Evolutionary conservation across 1,139 yeast genomes (phyloP).

Genomic region (Lodderomyces jiufengensis): DNA sequence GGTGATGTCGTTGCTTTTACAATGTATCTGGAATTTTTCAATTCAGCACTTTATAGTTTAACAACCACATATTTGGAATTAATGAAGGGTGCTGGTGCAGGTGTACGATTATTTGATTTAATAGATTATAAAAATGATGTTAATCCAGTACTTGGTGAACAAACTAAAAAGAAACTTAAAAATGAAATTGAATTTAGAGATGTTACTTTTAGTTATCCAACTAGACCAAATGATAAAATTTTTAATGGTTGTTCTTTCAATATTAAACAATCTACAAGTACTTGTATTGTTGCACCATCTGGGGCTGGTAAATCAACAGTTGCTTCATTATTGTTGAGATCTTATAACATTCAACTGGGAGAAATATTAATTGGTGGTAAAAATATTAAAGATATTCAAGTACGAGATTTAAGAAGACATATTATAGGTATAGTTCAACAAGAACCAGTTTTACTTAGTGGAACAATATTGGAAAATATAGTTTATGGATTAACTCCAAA

Average conservation of each 20-base stretch:
- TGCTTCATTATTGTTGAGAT: conserved; percentile 67
- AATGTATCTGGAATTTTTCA: conserved; percentile 49
- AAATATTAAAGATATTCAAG: conserved; percentile 60
- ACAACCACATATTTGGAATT: conserved; percentile 52
- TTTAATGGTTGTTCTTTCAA: conserved; percentile 61
- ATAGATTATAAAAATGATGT: conserved; percentile 44
- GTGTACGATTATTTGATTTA: conserved; percentile 44
- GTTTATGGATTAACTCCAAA: conserved; percentile 65
- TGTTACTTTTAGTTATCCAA: conserved; percentile 79
- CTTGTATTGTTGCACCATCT: conserved; percentile 88
- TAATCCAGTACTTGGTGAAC: conserved; percentile 40
- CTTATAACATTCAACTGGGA: conserved; percentile 60
- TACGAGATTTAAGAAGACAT: conserved; percentile 66
- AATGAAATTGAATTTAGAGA: conserved; percentile 65
- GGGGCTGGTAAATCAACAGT: conserved; percentile 92
- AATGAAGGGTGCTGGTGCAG: conserved; percentile 57
- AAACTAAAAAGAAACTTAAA: conserved; percentile 23
- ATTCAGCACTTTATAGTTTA: conserved; percentile 47
- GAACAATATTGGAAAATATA: conserved; percentile 75
- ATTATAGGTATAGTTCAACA: conserved; percentile 82
- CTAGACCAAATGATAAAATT: conserved; percentile 72
- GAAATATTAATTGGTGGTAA: conserved; percentile 62
- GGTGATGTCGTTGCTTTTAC: conserved; percentile 49
- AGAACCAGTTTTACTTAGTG: conserved; percentile 79
- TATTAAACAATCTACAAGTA: conserved; percentile 68